Evolutionary conservation across 2,329 filamentous ascomycete genomes (phyloP).

Genomic region (Dryadomyces quercivorus): DNA sequence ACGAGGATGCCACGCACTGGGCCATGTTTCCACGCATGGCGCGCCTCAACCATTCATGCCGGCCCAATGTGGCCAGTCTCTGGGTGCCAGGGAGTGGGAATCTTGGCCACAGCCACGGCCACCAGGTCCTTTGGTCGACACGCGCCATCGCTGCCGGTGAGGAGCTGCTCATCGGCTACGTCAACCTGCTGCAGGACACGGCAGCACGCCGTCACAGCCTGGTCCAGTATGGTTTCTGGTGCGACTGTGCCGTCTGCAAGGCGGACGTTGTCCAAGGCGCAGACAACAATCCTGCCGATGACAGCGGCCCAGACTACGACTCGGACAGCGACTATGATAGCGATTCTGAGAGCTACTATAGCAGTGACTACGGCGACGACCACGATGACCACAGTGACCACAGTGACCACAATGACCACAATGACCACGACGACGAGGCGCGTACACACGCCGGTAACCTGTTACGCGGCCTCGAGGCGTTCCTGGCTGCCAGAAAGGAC

Average conservation of each 20-base stretch:
- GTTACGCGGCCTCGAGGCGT: constrained; percentile 18
- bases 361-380: not conserved
- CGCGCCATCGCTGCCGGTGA: constrained; percentile 20
- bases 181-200: constrained; percentile 19
- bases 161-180: constrained; percentile 25
- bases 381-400: not conserved
- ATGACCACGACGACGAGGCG: constrained; percentile 13
- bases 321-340: too few species aligned
- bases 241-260: not conserved
- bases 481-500: not conserved
- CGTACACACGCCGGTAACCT: constrained; percentile 17
- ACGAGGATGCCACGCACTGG: not conserved
- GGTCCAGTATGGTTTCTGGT: constrained; percentile 9
- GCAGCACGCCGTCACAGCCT: constrained; percentile 11
- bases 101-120: constrained; percentile 13
- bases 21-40: constrained; percentile 21
- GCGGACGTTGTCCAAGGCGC: not conserved
- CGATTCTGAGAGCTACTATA: too few species aligned
- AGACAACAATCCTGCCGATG: too few species aligned
- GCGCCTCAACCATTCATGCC: constrained; percentile 27
- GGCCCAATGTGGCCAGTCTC: constrained; percentile 22
- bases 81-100: constrained; percentile 12
- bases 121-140: constrained; percentile 19
- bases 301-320: too few species aligned
- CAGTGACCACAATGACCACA: not conserved